Conservation (phyloP, 2,329 filamentous ascomycete species). For the Phaeophleospora eucalypticola region DNA sequence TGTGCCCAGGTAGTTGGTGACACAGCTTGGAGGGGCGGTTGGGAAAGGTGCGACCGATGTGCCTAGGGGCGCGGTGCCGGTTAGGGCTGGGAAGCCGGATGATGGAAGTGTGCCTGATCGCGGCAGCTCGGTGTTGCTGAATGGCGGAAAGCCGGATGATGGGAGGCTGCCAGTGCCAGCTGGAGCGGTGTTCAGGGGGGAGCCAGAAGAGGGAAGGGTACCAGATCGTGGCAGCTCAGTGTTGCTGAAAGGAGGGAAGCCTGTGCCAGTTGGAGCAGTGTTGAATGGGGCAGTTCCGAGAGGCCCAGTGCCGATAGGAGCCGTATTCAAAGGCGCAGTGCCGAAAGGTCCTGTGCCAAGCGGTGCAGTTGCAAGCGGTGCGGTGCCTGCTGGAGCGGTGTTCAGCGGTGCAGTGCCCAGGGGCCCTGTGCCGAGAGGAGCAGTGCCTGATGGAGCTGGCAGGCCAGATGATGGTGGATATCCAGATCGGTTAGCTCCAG, state of each 20-base stretch:
- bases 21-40: constrained; percentile 16
- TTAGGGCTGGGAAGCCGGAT: constrained; percentile 5
- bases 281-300: neutral
- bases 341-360: neutral
- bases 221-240: constrained; percentile 6
- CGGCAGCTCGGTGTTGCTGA: constrained; percentile 6
- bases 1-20: constrained; percentile 21
- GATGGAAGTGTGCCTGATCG: constrained; percentile 9
- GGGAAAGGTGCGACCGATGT: constrained; percentile 13
- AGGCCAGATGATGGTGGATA: neutral
- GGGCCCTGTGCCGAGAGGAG: neutral
- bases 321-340: neutral
- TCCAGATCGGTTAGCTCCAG: constrained; percentile 1
- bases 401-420: neutral
- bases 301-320: neutral
- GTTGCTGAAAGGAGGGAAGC: neutral
- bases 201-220: constrained; percentile 5
- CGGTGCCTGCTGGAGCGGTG: neutral
- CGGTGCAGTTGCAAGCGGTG: neutral
- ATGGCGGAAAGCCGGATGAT: constrained; percentile 1
- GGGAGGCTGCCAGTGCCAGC: neutral
- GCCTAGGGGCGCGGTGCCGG: constrained; percentile 2
- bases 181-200: neutral
- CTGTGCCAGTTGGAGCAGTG: neutral
- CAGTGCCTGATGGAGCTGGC: neutral